Percentiles rank a stretch among this genome's conserved stretches.
phyloP scores from a whole-genome alignment of 2,329 filamentous ascomycete species.

The Fusarium multiceps region DNA sequence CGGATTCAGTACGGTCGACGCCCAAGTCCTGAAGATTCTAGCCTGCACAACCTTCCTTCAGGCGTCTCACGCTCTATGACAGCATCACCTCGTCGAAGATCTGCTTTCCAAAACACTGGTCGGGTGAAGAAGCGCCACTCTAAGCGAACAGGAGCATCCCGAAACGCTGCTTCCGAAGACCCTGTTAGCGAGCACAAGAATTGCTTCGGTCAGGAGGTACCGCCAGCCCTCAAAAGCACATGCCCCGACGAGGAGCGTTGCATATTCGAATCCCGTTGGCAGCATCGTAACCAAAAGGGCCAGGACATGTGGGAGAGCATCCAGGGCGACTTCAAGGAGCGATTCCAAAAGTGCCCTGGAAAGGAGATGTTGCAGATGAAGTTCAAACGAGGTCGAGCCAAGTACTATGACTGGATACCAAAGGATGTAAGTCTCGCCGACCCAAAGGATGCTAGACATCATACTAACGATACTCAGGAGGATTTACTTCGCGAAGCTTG shows the following conservation, averaged over 20 bases:
- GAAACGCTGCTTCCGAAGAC: conserved; percentile 29
- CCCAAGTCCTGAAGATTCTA: conserved; percentile 39
- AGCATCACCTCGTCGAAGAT: conserved; percentile 46
- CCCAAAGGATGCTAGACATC: neutral
- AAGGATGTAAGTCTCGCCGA: conserved; percentile 58
- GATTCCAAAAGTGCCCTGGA: conserved; percentile 53
- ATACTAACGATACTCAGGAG: conserved; percentile 49
- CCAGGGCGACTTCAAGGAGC: conserved; percentile 54
- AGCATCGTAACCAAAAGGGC: conserved; percentile 60
- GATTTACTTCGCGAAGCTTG: conserved; percentile 56
- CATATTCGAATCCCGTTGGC: conserved; percentile 62
- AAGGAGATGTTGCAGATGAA: conserved; percentile 68
- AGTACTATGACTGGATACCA: conserved; percentile 61
- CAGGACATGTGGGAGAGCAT: conserved; percentile 70
- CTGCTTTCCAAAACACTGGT: conserved; percentile 28
- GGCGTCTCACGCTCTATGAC: conserved; percentile 39
- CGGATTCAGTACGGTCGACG: conserved; percentile 42
- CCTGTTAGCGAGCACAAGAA: conserved; percentile 51
- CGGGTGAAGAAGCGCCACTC: conserved; percentile 47
- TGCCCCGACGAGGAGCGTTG: conserved; percentile 61
- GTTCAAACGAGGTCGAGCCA: conserved; percentile 62
- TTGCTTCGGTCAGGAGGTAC: conserved; percentile 49
- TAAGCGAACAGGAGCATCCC: conserved; percentile 31
- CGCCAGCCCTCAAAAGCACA: conserved; percentile 56
- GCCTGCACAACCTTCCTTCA: conserved; percentile 7